Evolutionary conservation across 345 rosid species (phyloP).

Genomic region (Eucalyptus polybractea): DNA sequence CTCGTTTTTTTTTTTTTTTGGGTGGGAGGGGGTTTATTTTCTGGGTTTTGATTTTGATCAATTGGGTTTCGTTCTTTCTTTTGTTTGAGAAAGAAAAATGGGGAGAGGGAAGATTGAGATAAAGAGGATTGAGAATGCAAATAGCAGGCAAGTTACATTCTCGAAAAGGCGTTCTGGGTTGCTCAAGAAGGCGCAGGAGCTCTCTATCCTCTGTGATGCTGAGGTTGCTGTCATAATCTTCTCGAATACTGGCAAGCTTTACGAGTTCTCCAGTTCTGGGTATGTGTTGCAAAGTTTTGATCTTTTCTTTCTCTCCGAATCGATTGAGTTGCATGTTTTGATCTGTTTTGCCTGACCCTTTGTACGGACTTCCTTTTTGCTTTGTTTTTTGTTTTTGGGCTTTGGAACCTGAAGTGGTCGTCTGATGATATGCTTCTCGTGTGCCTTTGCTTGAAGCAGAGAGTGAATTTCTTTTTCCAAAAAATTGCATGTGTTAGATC

Average conservation of each 20-base stretch:
- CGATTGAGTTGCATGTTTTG: not conserved
- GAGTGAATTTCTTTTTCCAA: not conserved
- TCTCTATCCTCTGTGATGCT: constrained; percentile 84
- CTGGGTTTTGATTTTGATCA: not conserved
- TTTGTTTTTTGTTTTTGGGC: not conserved
- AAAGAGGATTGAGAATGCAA: constrained; percentile 87
- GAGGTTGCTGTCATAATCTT: constrained; percentile 91
- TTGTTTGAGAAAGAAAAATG: constrained; percentile 17
- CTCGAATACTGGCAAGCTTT: constrained; percentile 89
- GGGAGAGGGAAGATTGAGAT: constrained; percentile 96
- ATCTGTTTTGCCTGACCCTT: not conserved
- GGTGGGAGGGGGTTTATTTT: not conserved
- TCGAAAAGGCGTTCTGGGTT: constrained; percentile 86
- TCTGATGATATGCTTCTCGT: not conserved
- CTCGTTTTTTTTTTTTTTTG: not conserved
- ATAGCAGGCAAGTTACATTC: constrained; percentile 95
- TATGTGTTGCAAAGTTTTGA: not conserved
- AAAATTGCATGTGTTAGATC: not conserved
- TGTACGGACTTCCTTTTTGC: not conserved
- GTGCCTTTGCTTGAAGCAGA: not conserved
- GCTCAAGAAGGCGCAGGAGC: constrained; percentile 85
- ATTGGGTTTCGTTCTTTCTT: not conserved
- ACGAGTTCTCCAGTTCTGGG: constrained; percentile 80
- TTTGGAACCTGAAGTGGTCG: not conserved
- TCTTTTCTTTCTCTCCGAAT: not conserved